Percentiles rank a stretch among this genome's conserved stretches.
Conservation (phyloP, 2,329 filamentous ascomycete genomes). For the Dactylonectria estremocensis region DNA sequence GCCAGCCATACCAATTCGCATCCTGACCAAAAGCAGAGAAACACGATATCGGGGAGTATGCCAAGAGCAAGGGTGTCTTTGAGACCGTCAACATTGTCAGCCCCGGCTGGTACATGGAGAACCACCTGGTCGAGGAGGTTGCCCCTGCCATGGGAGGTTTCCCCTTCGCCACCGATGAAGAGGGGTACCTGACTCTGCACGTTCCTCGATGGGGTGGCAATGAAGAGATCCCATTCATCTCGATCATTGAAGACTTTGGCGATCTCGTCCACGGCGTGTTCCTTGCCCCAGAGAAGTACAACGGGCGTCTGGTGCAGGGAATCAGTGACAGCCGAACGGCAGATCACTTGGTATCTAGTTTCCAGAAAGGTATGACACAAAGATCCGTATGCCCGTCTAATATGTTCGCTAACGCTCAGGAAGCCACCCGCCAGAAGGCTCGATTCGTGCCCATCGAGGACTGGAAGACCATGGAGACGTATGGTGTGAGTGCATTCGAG, state of each 20-base stretch:
- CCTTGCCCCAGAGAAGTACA: conserved; percentile 56
- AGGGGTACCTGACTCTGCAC: conserved; percentile 55
- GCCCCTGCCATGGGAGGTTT: conserved; percentile 59
- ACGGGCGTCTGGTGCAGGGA: conserved; percentile 55
- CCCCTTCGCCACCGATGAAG: conserved; percentile 53
- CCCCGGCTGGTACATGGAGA: conserved; percentile 61
- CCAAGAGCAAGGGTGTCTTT: conserved; percentile 51
- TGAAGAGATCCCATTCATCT: conserved; percentile 55
- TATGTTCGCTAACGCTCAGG: conserved; percentile 17
- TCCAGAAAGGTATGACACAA: conserved; percentile 49
- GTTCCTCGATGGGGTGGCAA: conserved; percentile 58
- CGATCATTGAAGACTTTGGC: conserved; percentile 59
- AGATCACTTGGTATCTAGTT: conserved; percentile 49
- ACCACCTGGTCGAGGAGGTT: conserved; percentile 54
- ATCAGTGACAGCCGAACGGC: conserved; percentile 54
- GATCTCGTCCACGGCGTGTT: conserved; percentile 63
- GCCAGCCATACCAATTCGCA: no score
- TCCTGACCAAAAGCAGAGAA: conserved; percentile 51
- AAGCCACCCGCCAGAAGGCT: conserved; percentile 52
- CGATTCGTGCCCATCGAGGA: conserved; percentile 51
- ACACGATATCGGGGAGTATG: conserved; percentile 56
- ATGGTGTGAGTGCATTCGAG: conserved; percentile 51
- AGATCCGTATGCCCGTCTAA: background rate
- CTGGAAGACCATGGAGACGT: conserved; percentile 53
- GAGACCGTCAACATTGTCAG: conserved; percentile 54